Percentiles rank a stretch among this genome's conserved stretches.
Evolutionary conservation across 306 rosid genomes (phyloP).

Genomic region (Lotus japonicus): DNA sequence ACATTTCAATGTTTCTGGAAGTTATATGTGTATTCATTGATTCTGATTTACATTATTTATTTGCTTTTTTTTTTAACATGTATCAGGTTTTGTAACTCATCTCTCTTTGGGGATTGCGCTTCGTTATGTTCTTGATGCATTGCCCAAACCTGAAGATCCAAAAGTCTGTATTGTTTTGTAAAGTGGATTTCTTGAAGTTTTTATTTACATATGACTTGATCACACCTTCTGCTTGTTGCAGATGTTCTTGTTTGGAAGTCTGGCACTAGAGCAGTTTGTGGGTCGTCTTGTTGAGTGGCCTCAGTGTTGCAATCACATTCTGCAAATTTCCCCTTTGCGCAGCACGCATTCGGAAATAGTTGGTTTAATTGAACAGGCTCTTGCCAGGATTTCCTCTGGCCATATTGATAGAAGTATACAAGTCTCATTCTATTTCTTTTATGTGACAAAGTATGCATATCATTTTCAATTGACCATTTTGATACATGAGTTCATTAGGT

Average conservation of each 20-base stretch:
- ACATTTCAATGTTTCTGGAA: background rate
- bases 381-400: conserved; percentile 73
- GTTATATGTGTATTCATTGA: background rate
- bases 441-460: too few species aligned
- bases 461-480: too few species aligned
- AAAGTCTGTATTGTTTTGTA: conserved; percentile 51
- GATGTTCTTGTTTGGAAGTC: conserved; percentile 93
- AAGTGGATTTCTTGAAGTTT: conserved; percentile 5
- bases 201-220: conserved; percentile 20
- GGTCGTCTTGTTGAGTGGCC: conserved; percentile 99
- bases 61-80: conserved; percentile 3
- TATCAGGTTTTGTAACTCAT: conserved; percentile 89
- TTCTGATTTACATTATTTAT: background rate
- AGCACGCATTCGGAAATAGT: conserved; percentile 74
- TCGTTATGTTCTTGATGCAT: conserved; percentile 89
- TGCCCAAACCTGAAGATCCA: conserved; percentile 97
- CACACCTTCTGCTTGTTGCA: conserved; percentile 32
- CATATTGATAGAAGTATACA: conserved; percentile 67
- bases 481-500: too few species aligned
- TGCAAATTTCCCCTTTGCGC: conserved; percentile 92
- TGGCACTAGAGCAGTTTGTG: conserved; percentile 96
- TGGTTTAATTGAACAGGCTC: conserved; percentile 82
- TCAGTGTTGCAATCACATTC: conserved; percentile 93
- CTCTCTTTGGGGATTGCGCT: conserved; percentile 92
- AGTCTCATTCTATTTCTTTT: too few species aligned